A percentile compares a stretch with the other conserved stretches of the same genome.
Evolutionary conservation across 495 filamentous ascomycete species (phyloP).

Genomic region (Tetracladium setigerum): DNA sequence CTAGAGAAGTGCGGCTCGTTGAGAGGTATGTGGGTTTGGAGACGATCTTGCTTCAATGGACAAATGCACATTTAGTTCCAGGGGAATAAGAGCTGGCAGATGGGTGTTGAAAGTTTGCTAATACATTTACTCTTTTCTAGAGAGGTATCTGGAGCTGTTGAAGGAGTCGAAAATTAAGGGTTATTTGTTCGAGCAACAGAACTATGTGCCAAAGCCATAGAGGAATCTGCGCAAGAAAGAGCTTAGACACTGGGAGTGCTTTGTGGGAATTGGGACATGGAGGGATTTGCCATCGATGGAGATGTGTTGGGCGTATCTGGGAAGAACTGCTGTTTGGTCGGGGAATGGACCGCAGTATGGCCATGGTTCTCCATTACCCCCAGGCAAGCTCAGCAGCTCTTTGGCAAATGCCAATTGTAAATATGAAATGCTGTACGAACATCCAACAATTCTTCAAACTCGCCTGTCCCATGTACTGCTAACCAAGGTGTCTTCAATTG

Average conservation of each 20-base stretch:
- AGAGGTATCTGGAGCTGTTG: constrained; percentile 88
- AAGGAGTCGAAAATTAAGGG: constrained; percentile 78
- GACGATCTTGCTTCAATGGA: not conserved
- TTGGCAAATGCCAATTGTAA: constrained; percentile 4
- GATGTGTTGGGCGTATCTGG: not conserved
- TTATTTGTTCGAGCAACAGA: constrained; percentile 88
- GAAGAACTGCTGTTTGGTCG: too few relatives aligned
- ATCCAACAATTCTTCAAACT: not conserved
- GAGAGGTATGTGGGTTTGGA: constrained; percentile 61
- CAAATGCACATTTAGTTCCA: not conserved
- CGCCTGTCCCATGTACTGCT: not conserved
- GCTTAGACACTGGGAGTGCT: not conserved
- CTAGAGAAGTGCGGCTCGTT: constrained; percentile 90
- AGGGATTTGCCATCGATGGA: not conserved
- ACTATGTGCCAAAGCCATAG: constrained; percentile 54
- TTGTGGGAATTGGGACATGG: not conserved
- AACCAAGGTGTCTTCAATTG: not conserved
- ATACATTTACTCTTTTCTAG: constrained; percentile 34
- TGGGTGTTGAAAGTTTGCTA: not conserved
- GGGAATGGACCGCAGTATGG: too few relatives aligned
- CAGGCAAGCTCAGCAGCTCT: constrained; percentile 2
- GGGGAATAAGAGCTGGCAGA: not conserved
- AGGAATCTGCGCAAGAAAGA: not conserved
- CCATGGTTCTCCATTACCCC: too few relatives aligned
- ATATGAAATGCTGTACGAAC: constrained; percentile 5